Evolutionary conservation across 23 red algal genomes (phyloP).

Genomic region (Pyropia haitanensis): DNA sequence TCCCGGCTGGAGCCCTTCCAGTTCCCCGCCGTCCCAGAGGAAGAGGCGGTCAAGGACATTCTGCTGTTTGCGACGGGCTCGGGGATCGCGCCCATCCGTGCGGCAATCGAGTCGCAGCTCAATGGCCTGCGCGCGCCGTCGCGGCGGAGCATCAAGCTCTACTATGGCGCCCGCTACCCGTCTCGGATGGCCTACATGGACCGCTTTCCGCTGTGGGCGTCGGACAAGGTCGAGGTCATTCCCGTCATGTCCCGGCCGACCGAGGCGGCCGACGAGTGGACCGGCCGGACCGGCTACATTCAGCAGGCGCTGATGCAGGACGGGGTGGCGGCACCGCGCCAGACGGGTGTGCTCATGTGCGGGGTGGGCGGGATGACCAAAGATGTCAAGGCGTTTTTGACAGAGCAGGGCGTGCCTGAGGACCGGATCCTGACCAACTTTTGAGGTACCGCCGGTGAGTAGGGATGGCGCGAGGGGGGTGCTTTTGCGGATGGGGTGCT

Average conservation of each 20-base stretch:
- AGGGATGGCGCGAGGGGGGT: not conserved
- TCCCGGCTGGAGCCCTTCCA: conserved; percentile 14
- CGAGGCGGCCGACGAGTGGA: conserved; percentile 35
- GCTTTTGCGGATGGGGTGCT: not conserved
- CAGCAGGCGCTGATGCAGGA: conserved; percentile 63
- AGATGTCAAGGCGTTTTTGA: conserved; percentile 24
- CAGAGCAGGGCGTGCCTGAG: conserved; percentile 34
- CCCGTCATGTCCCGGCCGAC: conserved; percentile 65
- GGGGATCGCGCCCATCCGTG: conserved; percentile 89
- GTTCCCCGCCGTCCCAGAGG: conserved; percentile 14
- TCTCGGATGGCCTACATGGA: conserved; percentile 66
- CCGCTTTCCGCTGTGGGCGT: conserved; percentile 61
- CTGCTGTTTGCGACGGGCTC: conserved; percentile 76
- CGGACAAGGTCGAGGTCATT: conserved; percentile 64
- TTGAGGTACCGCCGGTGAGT: not conserved
- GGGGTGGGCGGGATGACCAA: conserved; percentile 61
- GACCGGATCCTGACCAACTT: conserved; percentile 78
- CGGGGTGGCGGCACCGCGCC: conserved; percentile 29
- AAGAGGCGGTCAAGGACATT: conserved; percentile 29
- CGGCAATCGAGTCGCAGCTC: conserved; percentile 55
- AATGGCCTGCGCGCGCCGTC: conserved; percentile 29
- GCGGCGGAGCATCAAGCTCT: conserved; percentile 54
- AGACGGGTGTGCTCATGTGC: conserved; percentile 68
- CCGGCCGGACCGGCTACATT: conserved; percentile 62
- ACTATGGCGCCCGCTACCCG: conserved; percentile 66